Evolutionary conservation across 2,329 filamentous ascomycete species (phyloP).

Genomic region (Conoideocrella luteorostrata): DNA sequence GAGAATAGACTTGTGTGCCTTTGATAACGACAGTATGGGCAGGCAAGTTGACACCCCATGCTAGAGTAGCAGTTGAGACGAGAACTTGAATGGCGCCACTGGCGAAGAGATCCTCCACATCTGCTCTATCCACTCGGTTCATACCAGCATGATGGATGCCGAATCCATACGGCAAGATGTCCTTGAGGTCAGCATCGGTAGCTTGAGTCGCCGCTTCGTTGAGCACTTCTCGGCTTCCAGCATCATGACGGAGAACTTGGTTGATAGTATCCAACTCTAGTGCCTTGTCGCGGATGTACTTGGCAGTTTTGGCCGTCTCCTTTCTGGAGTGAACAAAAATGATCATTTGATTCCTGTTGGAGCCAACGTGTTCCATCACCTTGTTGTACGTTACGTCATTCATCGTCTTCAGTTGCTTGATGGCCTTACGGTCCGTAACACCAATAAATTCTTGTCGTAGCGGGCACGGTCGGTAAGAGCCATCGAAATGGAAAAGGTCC

Average conservation of each 20-base stretch:
- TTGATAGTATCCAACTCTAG: constrained; percentile 96
- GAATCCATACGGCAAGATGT: constrained; percentile 90
- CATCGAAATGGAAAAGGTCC: constrained; percentile 94
- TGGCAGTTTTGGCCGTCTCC: constrained; percentile 95
- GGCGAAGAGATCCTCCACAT: constrained; percentile 90
- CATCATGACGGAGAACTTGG: constrained; percentile 88
- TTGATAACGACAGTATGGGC: constrained; percentile 99
- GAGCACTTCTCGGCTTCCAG: constrained; percentile 82
- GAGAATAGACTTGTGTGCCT: constrained; percentile 95
- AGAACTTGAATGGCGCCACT: constrained; percentile 90
- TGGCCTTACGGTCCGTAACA: constrained; percentile 94
- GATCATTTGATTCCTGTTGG: constrained; percentile 92
- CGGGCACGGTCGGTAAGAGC: constrained; percentile 87
- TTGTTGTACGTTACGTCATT: constrained; percentile 98
- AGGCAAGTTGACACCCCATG: constrained; percentile 97
- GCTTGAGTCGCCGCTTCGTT: constrained; percentile 78
- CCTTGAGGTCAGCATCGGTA: constrained; percentile 82
- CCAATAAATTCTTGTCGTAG: constrained; percentile 96
- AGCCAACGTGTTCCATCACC: constrained; percentile 90
- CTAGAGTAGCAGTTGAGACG: constrained; percentile 94
- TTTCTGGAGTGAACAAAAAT: constrained; percentile 98
- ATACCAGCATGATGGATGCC: constrained; percentile 98
- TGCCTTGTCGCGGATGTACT: constrained; percentile 92
- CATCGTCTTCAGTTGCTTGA: constrained; percentile 98
- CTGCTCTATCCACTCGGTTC: constrained; percentile 88